phyloP scores from a whole-genome alignment of 139 green algal genomes.

The Coelastrella sp. region DNA sequence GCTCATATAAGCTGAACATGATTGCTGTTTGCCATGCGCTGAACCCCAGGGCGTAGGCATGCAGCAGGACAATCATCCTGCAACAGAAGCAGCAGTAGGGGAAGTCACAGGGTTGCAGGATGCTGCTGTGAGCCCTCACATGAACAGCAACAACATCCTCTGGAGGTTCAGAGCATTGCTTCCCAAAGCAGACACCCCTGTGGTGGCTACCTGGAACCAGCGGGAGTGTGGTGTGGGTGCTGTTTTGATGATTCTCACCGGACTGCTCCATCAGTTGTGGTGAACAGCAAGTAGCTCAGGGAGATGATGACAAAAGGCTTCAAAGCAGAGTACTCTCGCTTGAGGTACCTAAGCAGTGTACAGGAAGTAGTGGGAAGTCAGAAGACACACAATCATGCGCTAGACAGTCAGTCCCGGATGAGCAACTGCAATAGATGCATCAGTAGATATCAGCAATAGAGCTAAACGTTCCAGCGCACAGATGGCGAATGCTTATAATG shows the following conservation, averaged over 20 bases:
- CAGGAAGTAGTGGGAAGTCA: too few relatives aligned
- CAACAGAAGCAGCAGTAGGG: too few relatives aligned
- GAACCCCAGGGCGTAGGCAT: constrained; percentile 86
- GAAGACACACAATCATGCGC: neutral
- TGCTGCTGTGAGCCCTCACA: neutral
- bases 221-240: too few relatives aligned
- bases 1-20: constrained; percentile 90
- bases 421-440: too few relatives aligned
- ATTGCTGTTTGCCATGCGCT: constrained; percentile 67
- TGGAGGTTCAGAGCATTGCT: too few relatives aligned
- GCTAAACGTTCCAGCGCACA: too few relatives aligned
- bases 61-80: constrained; percentile 88
- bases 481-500: too few relatives aligned
- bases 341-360: constrained; percentile 25
- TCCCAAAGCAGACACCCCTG: too few relatives aligned
- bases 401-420: too few relatives aligned
- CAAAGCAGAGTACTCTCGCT: constrained; percentile 62
- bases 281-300: constrained; percentile 85
- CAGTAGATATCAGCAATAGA: too few relatives aligned
- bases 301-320: constrained; percentile 87
- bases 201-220: too few relatives aligned
- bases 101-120: neutral
- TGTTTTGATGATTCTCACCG: neutral
- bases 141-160: neutral
- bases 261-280: constrained; percentile 83